Conservation (phyloP, 371 early-diverging fungal genomes). For the Mortierella sp. region DNA sequence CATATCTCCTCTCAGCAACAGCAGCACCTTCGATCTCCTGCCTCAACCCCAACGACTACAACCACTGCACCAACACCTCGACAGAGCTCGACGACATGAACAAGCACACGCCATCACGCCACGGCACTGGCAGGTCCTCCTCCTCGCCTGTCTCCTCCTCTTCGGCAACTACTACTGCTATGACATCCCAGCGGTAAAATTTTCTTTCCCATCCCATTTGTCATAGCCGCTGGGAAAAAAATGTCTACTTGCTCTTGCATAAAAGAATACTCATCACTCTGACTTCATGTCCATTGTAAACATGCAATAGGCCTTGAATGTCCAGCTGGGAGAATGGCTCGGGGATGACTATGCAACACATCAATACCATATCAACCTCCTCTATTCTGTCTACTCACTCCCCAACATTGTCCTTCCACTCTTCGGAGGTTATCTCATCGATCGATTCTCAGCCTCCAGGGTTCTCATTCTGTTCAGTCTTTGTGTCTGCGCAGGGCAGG, state of each 20-base stretch:
- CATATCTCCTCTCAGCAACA: slow-evolving; percentile 12
- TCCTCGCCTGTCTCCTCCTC: slow-evolving; percentile 67
- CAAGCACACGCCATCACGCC: slow-evolving; percentile 38
- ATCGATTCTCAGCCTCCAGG: slow-evolving; percentile 63
- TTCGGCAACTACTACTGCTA: slow-evolving; percentile 73
- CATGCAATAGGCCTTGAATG: slow-evolving; percentile 67
- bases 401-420: slow-evolving; percentile 85
- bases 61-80: slow-evolving; percentile 21
- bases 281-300: background rate
- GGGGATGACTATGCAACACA: slow-evolving; percentile 68
- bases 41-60: slow-evolving; percentile 3
- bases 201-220: background rate
- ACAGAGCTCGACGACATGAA: slow-evolving; percentile 28
- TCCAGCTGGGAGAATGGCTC: slow-evolving; percentile 67
- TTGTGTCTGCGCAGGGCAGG: slow-evolving; percentile 75
- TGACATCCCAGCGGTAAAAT: slow-evolving; percentile 56
- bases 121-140: slow-evolving; percentile 64
- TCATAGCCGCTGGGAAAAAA: background rate
- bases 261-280: background rate
- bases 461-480: slow-evolving; percentile 69
- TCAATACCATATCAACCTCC: slow-evolving; percentile 75
- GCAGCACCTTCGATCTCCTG: slow-evolving; percentile 3
- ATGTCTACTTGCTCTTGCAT: background rate
- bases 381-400: slow-evolving; percentile 81
- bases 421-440: slow-evolving; percentile 71